A percentile compares a stretch with the other conserved stretches of the same genome.
Evolutionary conservation across 2,329 filamentous ascomycete species (phyloP).

Genomic region (Cytospora paraplurivora): DNA sequence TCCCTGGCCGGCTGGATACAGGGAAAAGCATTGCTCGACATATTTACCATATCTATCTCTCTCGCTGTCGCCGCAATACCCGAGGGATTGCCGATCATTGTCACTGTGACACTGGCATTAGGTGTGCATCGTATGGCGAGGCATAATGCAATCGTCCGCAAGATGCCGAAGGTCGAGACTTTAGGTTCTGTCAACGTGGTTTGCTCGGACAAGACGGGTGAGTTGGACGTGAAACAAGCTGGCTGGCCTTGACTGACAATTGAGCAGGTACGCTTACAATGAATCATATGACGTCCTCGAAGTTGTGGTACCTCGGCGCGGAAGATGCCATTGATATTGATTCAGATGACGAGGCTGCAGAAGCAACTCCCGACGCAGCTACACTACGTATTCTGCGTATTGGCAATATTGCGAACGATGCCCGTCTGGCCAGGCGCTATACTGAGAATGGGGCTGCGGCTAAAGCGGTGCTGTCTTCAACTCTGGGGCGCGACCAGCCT

Average conservation of each 20-base stretch:
- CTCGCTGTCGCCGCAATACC: constrained; percentile 95
- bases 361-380: constrained; percentile 68
- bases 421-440: constrained; percentile 72
- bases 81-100: constrained; percentile 95
- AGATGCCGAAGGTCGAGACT: constrained; percentile 95
- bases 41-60: constrained; percentile 97
- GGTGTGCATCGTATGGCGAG: constrained; percentile 96
- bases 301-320: constrained; percentile 91
- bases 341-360: constrained; percentile 55
- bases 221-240: constrained; percentile 21
- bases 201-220: constrained; percentile 95
- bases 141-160: constrained; percentile 90
- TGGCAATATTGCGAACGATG: constrained; percentile 96
- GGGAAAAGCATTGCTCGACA: constrained; percentile 85
- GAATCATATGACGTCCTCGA: constrained; percentile 97
- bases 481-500: constrained; percentile 65
- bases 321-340: constrained; percentile 54
- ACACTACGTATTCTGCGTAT: constrained; percentile 82
- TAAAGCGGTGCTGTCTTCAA: constrained; percentile 83
- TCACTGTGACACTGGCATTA: constrained; percentile 92
- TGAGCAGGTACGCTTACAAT: constrained; percentile 79
- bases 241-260: constrained; percentile 29
- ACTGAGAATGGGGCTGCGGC: constrained; percentile 72
- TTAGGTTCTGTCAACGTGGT: constrained; percentile 99
- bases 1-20: constrained; percentile 88